These are phyloP conservation scores for Candida mesenterica DNA, from an alignment of 1,139 yeast genomes.

Conservation along the genomic window DNA sequence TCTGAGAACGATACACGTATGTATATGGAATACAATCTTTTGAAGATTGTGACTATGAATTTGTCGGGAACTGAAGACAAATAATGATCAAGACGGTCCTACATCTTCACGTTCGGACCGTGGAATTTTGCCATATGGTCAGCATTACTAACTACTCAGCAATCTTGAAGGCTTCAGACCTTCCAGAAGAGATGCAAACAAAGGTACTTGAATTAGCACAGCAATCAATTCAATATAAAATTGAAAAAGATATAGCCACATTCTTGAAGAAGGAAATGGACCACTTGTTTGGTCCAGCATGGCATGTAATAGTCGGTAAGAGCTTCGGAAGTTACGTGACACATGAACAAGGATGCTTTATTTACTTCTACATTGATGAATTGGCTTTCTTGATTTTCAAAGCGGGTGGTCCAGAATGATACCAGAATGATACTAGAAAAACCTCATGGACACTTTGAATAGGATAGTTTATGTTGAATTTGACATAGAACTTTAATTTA, in stretches of 20 bases:
- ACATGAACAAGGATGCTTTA: conserved; percentile 80
- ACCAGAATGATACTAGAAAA: conserved; percentile 14
- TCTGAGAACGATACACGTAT: conserved; percentile 8
- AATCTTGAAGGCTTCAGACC: conserved; percentile 47
- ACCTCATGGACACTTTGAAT: no score
- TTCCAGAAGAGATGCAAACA: conserved; percentile 57
- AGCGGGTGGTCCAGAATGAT: no score
- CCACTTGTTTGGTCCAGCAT: conserved; percentile 67
- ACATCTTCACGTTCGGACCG: neutral
- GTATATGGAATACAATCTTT: conserved; percentile 1
- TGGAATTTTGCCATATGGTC: no score
- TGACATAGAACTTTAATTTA: no score
- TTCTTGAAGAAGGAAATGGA: conserved; percentile 71
- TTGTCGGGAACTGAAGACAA: no score
- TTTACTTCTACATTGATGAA: conserved; percentile 80
- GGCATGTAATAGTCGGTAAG: conserved; percentile 96
- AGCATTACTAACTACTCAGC: conserved; percentile 22
- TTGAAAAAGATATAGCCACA: conserved; percentile 79
- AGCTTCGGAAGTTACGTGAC: conserved; percentile 93
- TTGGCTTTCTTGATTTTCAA: conserved; percentile 81
- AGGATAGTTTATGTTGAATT: no score
- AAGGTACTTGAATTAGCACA: conserved; percentile 58
- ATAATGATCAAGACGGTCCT: no score
- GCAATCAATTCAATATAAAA: conserved; percentile 46
- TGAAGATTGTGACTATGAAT: no score